Base-by-base conservation (phyloP, 169 alveolate species). In the Plasmodium gonderi region DNA sequence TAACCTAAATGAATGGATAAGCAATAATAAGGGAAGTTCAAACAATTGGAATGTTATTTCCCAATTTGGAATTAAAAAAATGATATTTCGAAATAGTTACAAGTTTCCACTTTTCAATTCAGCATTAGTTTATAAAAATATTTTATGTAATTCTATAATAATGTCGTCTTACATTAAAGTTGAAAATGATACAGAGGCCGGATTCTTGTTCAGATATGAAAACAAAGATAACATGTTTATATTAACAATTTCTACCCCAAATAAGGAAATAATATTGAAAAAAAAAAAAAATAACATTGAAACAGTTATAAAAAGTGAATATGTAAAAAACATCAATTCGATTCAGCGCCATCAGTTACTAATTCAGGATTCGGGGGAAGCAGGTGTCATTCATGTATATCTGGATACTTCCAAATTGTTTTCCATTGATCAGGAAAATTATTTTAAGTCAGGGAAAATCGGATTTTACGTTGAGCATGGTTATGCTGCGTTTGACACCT, bases 161-260 rank as follows among this genome's bases (percentile, higher is more conserved):
- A 31, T 76, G n/a, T 74, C 93, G 0, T 72, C 89, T 23, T 87
- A 74, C 72, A 64, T 87, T 40, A 87, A 87, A 77, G 17, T 87
- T 14, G 93, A 87, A 33, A 45, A 87, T 44, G 64, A 74, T 45
- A 74, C 78, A 17, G 93, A 87, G 68, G 90, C 90, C 14, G 93
- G 93, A 17, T 79, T 87, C 17, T 12, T 87, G 33, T 87, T 75
- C 38, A 74, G 93, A 76, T 51, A 87, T 77, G 93, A 87, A 23
- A 87, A 87, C 33, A 29, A 17, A n/a, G 80, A 87, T 6, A 87
- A 76, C 47, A 87, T 87, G 93, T 87, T 68, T 47, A 87, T 79
- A 17, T 26, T 77, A 51, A 74, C 80, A 51, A 87, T 87, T 44
- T 87, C 90, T 5, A 76, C 80, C 51, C 44, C 20, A 5, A 87